phyloP scores from a whole-genome alignment of 805 yeast genomes.

The Candida incommunis region DNA sequence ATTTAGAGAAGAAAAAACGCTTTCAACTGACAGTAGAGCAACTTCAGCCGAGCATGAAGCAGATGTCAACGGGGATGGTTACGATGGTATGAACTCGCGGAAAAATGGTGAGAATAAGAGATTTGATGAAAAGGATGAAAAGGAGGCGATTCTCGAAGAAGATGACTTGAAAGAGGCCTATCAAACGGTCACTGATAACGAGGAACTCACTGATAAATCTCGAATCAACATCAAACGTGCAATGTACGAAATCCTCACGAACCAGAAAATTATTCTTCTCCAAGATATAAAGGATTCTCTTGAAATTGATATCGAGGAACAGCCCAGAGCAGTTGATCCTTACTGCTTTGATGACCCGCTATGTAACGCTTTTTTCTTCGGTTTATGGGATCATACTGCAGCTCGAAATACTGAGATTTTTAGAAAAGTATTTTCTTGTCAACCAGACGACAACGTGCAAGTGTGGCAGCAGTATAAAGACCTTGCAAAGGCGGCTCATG shows the following conservation, averaged over 20 bases:
- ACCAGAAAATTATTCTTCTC: not conserved
- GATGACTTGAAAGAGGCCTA: constrained; percentile 15
- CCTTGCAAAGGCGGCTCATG: constrained; percentile 12
- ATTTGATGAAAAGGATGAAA: not conserved
- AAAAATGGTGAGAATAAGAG: constrained; percentile 1
- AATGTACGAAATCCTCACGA: constrained; percentile 1
- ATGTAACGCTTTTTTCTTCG: constrained; percentile 68
- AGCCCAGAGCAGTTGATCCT: constrained; percentile 58
- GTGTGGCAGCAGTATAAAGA: constrained; percentile 84
- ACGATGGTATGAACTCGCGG: constrained; percentile 41
- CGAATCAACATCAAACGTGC: not conserved
- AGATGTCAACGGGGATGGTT: constrained; percentile 69
- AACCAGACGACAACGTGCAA: constrained; percentile 85
- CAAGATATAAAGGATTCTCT: constrained; percentile 30
- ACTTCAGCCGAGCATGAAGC: constrained; percentile 47
- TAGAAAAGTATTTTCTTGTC: constrained; percentile 78
- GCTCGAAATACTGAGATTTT: constrained; percentile 68
- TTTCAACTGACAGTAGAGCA: constrained; percentile 71
- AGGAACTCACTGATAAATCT: not conserved
- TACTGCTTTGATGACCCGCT: constrained; percentile 81
- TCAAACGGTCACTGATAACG: not conserved
- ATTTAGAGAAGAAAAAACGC: constrained; percentile 65
- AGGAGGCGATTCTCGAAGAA: constrained; percentile 21
- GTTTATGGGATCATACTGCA: constrained; percentile 68
- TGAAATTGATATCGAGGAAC: constrained; percentile 26